Evolutionary conservation across 2,329 filamentous ascomycete genomes (phyloP).

Genomic region (Alternaria triticina): DNA sequence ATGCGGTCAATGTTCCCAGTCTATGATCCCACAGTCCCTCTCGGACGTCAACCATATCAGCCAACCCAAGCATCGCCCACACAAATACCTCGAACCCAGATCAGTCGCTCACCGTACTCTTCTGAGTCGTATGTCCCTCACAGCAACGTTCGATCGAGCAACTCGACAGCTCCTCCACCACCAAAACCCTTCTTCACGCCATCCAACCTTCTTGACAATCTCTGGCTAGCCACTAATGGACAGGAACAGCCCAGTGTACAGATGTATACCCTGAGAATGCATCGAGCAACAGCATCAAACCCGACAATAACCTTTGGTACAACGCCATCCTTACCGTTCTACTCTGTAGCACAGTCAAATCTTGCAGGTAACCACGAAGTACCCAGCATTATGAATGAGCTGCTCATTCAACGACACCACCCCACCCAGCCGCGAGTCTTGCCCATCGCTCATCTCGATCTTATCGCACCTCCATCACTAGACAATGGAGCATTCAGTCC

Average conservation of each 20-base stretch:
- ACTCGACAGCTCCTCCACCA: constrained; percentile 24
- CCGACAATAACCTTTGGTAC: constrained; percentile 67
- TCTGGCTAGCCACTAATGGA: constrained; percentile 74
- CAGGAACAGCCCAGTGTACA: constrained; percentile 58
- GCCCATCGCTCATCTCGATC: constrained; percentile 48
- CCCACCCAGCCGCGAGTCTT: constrained; percentile 48
- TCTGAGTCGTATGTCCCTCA: constrained; percentile 55
- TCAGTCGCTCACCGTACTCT: constrained; percentile 70
- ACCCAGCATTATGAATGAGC: constrained; percentile 55
- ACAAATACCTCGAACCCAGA: constrained; percentile 67
- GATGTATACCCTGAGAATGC: constrained; percentile 49
- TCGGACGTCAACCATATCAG: constrained; percentile 73
- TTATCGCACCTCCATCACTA: constrained; percentile 47
- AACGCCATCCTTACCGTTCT: constrained; percentile 72
- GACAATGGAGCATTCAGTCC: constrained; percentile 34
- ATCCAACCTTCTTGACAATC: constrained; percentile 66
- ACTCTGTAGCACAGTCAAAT: constrained; percentile 68
- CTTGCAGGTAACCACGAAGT: constrained; percentile 56
- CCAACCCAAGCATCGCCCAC: constrained; percentile 70
- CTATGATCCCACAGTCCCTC: constrained; percentile 71
- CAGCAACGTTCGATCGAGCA: constrained; percentile 41
- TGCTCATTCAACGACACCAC: constrained; percentile 49
- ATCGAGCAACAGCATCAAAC: constrained; percentile 53
- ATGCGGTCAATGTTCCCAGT: constrained; percentile 78
- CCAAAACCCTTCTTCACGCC: constrained; percentile 52